Conservation (phyloP, 2,329 filamentous ascomycete genomes). For the Ascochyta koolunga region DNA sequence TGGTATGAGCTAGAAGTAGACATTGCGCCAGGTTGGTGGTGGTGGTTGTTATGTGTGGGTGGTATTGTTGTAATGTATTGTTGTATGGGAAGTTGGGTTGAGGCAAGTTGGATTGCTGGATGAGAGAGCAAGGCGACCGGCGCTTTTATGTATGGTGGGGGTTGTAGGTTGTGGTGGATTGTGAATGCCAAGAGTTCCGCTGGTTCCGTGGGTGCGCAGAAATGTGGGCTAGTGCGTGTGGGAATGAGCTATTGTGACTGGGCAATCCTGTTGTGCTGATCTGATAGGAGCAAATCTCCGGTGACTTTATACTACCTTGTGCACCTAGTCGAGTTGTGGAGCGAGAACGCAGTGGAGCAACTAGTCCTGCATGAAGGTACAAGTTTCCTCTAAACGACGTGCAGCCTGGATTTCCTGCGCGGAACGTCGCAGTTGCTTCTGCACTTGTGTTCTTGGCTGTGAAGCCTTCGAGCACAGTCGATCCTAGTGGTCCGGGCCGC, state of each 20-base stretch:
- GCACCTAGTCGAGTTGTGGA: conserved; percentile 12
- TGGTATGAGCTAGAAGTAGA: conserved; percentile 42
- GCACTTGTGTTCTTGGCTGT: conserved; percentile 28
- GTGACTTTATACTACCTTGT: conserved; percentile 25
- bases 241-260: conserved; percentile 33
- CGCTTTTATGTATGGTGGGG: conserved; percentile 25
- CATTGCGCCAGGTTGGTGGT: conserved; percentile 40
- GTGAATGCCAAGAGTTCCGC: conserved; percentile 28
- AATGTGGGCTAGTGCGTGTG: conserved; percentile 33
- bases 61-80: conserved; percentile 8
- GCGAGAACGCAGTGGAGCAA: conserved; percentile 16
- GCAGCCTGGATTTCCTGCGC: conserved; percentile 28
- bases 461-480: conserved; percentile 19
- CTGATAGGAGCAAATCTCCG: conserved; percentile 17
- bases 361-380: conserved; percentile 18
- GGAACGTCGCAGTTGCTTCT: conserved; percentile 40
- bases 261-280: conserved; percentile 21
- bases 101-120: conserved; percentile 4
- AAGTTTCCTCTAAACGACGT: conserved; percentile 10
- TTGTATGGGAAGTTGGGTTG: conserved; percentile 7
- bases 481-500: conserved; percentile 28
- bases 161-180: conserved; percentile 15
- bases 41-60: conserved; percentile 11
- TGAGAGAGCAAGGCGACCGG: conserved; percentile 16
- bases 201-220: conserved; percentile 26